Percentiles rank a stretch among this genome's conserved stretches.
These are phyloP conservation scores for Sinapis alba DNA, from an alignment of 441 rosid species.

Conservation along the genomic window DNA sequence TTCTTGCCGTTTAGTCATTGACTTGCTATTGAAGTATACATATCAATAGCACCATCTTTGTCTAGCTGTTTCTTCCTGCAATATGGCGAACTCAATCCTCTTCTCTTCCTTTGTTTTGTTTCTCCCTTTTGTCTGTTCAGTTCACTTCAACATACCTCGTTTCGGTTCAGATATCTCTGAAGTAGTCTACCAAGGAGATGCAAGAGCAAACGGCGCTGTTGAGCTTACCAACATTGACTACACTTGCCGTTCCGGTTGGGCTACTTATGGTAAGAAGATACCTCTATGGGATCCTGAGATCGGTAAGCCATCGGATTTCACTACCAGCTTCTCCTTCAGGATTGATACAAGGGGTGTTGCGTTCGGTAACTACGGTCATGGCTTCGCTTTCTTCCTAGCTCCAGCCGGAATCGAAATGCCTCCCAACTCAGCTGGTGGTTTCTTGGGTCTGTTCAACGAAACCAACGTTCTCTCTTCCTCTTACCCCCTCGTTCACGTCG, in stretches of 20 bases:
- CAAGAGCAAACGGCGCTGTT: conserved; percentile 43
- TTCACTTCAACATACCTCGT: conserved; percentile 45
- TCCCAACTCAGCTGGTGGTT: conserved; percentile 54
- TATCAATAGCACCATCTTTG: conserved; percentile 4
- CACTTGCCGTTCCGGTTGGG: conserved; percentile 53
- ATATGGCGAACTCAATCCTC: conserved; percentile 18
- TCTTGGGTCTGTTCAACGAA: conserved; percentile 46
- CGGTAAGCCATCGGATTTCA: conserved; percentile 43
- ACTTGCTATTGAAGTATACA: conserved; percentile 16
- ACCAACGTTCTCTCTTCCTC: conserved; percentile 31
- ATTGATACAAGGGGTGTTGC: conserved; percentile 19
- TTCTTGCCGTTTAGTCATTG: not conserved
- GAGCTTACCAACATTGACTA: conserved; percentile 38
- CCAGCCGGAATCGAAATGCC: conserved; percentile 44
- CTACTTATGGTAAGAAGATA: conserved; percentile 42
- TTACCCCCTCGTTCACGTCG: conserved; percentile 43
- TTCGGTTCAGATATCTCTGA: conserved; percentile 41
- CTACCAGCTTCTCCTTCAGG: conserved; percentile 44
- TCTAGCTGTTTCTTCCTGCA: not conserved
- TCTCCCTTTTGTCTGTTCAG: conserved; percentile 33
- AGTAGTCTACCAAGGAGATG: conserved; percentile 55
- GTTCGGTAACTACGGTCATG: conserved; percentile 23
- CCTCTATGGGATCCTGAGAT: conserved; percentile 48
- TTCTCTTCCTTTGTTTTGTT: conserved; percentile 19
- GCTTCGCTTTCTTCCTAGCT: conserved; percentile 54